Evolutionary conservation across 352 stramenopile species (phyloP), one percentile per base, ranked within the genome.

Genomic region (Plasmopara muralis): DNA sequence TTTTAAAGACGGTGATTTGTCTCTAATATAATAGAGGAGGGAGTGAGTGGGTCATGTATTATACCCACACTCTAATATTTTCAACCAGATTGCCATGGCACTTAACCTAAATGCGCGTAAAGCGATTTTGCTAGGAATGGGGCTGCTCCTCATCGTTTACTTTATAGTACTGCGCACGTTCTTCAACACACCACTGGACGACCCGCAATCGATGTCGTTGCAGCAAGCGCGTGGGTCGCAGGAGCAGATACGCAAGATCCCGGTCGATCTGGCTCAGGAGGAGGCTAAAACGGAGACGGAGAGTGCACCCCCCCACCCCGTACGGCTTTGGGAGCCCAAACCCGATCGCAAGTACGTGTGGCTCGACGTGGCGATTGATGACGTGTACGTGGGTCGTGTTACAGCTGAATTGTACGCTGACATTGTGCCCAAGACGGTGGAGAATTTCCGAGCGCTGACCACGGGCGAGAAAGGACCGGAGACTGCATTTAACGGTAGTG

Each of bases 401-500:
- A 91, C 79, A 0, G 70, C 70, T 7, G 83, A 93, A 65, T 57
- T 99, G 16, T 98, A 97, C 67, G 79, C 83, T 2, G 92, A 99
- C 51, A 72, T 97, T 38, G 94, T 96, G 33, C 97, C 97, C 6
- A 98, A 98, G 68, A 99, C 97, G 12, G 96, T 87, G 6, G 95
- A 98, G 57, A 99, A 99, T 73, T 99, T 99, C 60, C 73, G 89
- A 39, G 72, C 61, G 39, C 65, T 99, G 12, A 98, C 94, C 67
- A 99, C 95, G 15, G 96, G 95, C 42, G 97, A 99, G 63, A 95
- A 95, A 35, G 93, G 93, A 9, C 57, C 72, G 6, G 82, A 95
- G 25, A 83, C 98, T 18, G 77, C 95, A 63, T 99, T 96, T 82
- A 98, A 99, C 66, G 96, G 95, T 57, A 98, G 78, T 53, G 78